Evolutionary conservation across 1,284 basidiomycete genomes (phyloP).

Genomic region (Malassezia globosa): DNA sequence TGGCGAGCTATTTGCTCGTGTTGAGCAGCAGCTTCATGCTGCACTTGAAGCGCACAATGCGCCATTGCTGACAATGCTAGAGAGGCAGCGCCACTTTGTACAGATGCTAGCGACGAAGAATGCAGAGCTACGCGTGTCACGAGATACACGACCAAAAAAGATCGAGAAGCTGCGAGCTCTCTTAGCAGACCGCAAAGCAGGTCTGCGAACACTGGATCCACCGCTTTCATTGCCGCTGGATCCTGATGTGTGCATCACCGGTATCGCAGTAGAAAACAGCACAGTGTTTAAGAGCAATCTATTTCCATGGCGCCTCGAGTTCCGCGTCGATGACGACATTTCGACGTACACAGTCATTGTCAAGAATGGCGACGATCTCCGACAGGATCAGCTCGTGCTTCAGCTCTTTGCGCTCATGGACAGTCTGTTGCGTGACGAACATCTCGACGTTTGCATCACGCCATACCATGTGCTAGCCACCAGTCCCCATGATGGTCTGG

Average conservation of each 20-base stretch:
- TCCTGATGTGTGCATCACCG: constrained; percentile 66
- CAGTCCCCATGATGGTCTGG: constrained; percentile 83
- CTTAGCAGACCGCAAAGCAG: constrained; percentile 73
- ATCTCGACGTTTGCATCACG: constrained; percentile 80
- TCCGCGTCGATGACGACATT: constrained; percentile 45
- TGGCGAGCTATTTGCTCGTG: constrained; percentile 81
- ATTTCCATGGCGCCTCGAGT: constrained; percentile 78
- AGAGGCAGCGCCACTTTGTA: constrained; percentile 63
- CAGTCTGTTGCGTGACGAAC: constrained; percentile 79
- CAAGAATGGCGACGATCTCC: constrained; percentile 96
- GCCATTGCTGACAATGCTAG: constrained; percentile 34
- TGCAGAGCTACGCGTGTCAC: constrained; percentile 72
- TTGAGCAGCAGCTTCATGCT: constrained; percentile 55
- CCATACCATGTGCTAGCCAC: constrained; percentile 92
- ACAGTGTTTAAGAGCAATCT: constrained; percentile 96
- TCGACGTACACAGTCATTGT: constrained; percentile 74
- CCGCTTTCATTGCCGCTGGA: constrained; percentile 63
- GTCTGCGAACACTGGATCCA: constrained; percentile 44
- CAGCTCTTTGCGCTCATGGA: constrained; percentile 98
- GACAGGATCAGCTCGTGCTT: constrained; percentile 92
- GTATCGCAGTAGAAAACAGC: constrained; percentile 79
- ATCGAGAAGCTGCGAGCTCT: constrained; percentile 81
- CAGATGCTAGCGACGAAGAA: constrained; percentile 70
- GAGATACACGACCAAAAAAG: constrained; percentile 88
- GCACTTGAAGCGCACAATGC: not conserved